Evolutionary conservation across 2,329 filamentous ascomycete genomes (phyloP).

Genomic region (Sporothrix phasma): DNA sequence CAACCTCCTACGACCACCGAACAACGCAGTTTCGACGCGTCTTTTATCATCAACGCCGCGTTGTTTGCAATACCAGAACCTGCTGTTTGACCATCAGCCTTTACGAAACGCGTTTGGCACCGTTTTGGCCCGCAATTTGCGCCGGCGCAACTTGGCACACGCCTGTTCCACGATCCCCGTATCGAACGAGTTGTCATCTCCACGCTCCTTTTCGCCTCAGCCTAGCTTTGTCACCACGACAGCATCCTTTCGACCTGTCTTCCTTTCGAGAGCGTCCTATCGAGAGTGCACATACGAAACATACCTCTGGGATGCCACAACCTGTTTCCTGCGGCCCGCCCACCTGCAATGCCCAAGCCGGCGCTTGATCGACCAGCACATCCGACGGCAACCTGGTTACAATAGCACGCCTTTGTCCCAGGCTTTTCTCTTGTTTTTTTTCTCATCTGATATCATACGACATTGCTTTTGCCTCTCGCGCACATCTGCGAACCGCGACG

Average conservation of each 20-base stretch:
- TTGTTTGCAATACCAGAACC: not conserved
- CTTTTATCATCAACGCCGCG: slow-evolving; percentile 14
- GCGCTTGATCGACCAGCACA: slow-evolving; percentile 5
- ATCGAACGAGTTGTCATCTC: not conserved
- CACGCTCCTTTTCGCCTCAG: not conserved
- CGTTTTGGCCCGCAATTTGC: slow-evolving; percentile 5
- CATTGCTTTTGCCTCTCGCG: slow-evolving; percentile 3
- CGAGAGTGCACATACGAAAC: not conserved
- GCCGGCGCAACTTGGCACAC: slow-evolving; percentile 15
- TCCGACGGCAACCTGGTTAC: not conserved
- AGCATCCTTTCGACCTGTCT: not conserved
- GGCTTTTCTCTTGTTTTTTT: not conserved
- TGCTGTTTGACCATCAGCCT: not conserved
- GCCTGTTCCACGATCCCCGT: not conserved
- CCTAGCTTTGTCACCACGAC: not conserved
- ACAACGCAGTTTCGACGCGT: slow-evolving; percentile 16
- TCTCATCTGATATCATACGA: not conserved
- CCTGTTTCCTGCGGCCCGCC: not conserved
- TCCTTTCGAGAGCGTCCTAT: not conserved
- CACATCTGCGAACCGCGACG: not conserved
- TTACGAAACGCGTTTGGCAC: slow-evolving; percentile 10
- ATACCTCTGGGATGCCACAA: slow-evolving; percentile 10
- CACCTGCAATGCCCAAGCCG: slow-evolving; percentile 16
- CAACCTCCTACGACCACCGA: not conserved
- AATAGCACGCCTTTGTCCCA: not conserved